phyloP scores from a whole-genome alignment of 1,284 basidiomycete species.

The Cryptococcus depauperatus region DNA sequence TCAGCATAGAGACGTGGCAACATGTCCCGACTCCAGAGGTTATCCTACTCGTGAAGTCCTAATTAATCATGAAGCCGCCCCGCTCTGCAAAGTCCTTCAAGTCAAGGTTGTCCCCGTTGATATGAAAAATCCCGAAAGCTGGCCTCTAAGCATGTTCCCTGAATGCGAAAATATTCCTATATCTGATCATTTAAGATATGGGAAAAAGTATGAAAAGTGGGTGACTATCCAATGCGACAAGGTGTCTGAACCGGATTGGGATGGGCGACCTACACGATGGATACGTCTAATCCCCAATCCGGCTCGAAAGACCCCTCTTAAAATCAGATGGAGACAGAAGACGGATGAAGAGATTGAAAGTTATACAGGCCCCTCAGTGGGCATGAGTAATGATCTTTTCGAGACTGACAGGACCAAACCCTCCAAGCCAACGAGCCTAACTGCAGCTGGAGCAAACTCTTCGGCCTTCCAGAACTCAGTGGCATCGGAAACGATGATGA shows the following conservation, averaged over 20 bases:
- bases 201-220: background rate
- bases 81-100: background rate
- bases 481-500: too few species aligned
- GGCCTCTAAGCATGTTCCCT: background rate
- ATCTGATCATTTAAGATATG: background rate
- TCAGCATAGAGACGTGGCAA: background rate
- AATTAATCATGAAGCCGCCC: background rate
- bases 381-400: too few species aligned
- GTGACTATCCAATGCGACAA: background rate
- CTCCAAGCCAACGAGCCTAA: background rate
- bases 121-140: background rate
- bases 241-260: constrained; percentile 3
- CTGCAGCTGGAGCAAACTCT: too few species aligned
- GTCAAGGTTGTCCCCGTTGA: background rate
- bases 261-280: constrained; percentile 8
- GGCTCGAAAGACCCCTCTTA: background rate
- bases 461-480: too few species aligned
- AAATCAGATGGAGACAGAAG: constrained; percentile 1
- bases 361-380: background rate
- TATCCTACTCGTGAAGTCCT: background rate
- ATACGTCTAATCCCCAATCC: background rate
- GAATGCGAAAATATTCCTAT: background rate
- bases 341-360: constrained; percentile 4
- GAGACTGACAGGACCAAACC: too few species aligned
- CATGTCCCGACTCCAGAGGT: background rate